These are phyloP conservation scores for Botrytis porri DNA, from an alignment of 2,329 filamentous ascomycete species.

Conservation along the genomic window DNA sequence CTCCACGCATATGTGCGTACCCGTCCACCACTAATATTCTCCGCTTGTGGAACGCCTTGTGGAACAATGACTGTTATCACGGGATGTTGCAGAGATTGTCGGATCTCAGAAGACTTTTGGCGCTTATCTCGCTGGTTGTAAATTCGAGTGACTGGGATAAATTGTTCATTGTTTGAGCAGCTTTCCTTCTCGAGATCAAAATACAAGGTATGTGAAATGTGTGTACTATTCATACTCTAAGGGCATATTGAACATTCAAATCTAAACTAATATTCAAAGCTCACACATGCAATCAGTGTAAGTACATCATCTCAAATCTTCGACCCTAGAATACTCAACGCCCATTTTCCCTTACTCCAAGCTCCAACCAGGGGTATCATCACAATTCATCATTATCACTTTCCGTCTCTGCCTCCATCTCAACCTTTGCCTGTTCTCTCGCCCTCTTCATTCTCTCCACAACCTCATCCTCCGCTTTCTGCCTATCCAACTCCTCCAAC, in stretches of 20 bases:
- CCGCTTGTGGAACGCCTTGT: neutral
- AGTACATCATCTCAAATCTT: neutral
- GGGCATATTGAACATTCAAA: neutral
- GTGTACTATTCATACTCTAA: neutral
- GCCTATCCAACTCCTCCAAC: slow-evolving; percentile 22
- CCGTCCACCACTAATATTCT: neutral
- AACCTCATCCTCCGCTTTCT: neutral
- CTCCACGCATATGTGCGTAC: neutral
- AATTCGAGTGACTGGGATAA: neutral
- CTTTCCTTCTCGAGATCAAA: neutral
- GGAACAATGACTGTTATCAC: neutral
- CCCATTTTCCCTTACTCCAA: neutral
- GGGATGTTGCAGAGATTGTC: neutral
- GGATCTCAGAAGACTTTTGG: no score
- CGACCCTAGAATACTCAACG: neutral
- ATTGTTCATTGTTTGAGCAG: no score
- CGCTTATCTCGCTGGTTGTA: neutral
- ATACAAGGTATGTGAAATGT: neutral
- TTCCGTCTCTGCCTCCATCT: slow-evolving; percentile 4
- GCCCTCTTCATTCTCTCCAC: neutral
- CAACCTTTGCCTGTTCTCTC: neutral
- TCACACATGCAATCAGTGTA: neutral
- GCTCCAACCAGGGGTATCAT: neutral
- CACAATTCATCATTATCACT: slow-evolving; percentile 4
- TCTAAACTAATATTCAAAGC: neutral